Evolutionary conservation across 2,329 filamentous ascomycete genomes (phyloP), one percentile per base, ranked within the genome.

Genomic region (Zymoseptoria crescenta): DNA sequence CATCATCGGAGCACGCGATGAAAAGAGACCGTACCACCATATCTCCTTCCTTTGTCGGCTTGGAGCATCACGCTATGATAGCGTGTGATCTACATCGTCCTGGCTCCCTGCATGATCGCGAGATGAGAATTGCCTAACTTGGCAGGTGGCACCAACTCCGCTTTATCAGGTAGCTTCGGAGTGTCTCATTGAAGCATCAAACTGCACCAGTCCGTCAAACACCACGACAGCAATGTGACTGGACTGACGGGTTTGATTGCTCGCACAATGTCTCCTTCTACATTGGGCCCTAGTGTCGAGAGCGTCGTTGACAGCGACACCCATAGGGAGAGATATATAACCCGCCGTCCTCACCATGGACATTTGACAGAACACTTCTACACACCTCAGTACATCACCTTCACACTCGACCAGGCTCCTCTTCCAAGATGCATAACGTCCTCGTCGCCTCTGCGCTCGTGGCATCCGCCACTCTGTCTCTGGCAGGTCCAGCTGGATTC

Each of bases 401-500:
- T 21, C 35, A 56, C 56, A 41, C 27, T 54, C 16, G 24, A 16
- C 6, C 35, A 16, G 35, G n/a, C 52, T 55, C 56, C 16, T 61
- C 52, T n/a, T 62, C 60, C 63, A 67, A 54, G 41, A 73, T 72
- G 70, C 68, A 68, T 56, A 65, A 65, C 59, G 60, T 63, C 55
- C 56, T 67, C 45, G 56, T 65, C 4, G 48, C 67, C 49, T 66
- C 66, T 56, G 66, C 68, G 56, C 60, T 69, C 55, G 66, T 68
- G 65, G 69, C 68, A 45, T 65, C 68, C 53, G 67, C 70, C 56
- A 60, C 59, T 54, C 60, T 71, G 49, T 57, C 64, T 30, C 50
- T 68, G 28, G 70, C 71, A 27, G 68, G 68, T 30, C 72, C 72
- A 41, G 64, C 69, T 49, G 65, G 67, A 8, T 53, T 66, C 35